A percentile compares a stretch with the other conserved stretches of the same genome.
Conservation (phyloP, 352 stramenopile species). For the Phytophthora cactorum region DNA sequence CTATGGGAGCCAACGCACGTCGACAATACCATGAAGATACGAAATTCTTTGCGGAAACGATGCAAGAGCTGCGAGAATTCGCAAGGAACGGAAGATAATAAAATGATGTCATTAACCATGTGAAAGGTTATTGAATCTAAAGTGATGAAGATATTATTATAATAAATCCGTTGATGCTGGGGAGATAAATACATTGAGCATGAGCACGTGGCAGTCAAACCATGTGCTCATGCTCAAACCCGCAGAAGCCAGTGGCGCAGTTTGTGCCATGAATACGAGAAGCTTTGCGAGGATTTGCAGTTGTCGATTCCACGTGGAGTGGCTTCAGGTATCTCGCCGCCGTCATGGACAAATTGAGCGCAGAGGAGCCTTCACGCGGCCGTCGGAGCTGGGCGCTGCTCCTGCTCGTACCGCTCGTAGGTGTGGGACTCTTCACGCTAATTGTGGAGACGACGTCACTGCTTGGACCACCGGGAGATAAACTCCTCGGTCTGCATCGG, state of each 20-base stretch:
- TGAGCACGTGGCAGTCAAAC: background rate
- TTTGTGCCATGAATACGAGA: slow-evolving; percentile 22
- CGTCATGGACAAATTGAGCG: slow-evolving; percentile 19
- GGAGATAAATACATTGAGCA: too few species aligned
- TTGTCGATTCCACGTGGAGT: slow-evolving; percentile 13
- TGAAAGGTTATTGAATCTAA: too few species aligned
- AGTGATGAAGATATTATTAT: too few species aligned
- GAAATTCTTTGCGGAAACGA: slow-evolving; percentile 42
- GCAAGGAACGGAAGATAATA: slow-evolving; percentile 22
- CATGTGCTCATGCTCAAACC: slow-evolving; percentile 9
- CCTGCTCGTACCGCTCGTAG: slow-evolving; percentile 27
- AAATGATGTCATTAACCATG: too few species aligned
- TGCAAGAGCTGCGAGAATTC: slow-evolving; percentile 39
- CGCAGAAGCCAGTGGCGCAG: slow-evolving; percentile 25
- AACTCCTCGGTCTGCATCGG: slow-evolving; percentile 19
- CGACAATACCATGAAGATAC: slow-evolving; percentile 50
- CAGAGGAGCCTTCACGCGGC: slow-evolving; percentile 1
- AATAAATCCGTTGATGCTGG: too few species aligned
- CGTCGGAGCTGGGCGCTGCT: slow-evolving; percentile 19
- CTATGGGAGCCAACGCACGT: slow-evolving; percentile 22
- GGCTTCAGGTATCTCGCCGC: slow-evolving; percentile 18
- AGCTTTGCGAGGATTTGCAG: slow-evolving; percentile 34
- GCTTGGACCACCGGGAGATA: slow-evolving; percentile 8
- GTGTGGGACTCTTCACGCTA: slow-evolving; percentile 22
- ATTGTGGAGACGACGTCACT: slow-evolving; percentile 31